A percentile compares a stretch with the other conserved stretches of the same genome.
phyloP scores from a whole-genome alignment of 2,329 filamentous ascomycete genomes.

The Alternaria alternata region DNA sequence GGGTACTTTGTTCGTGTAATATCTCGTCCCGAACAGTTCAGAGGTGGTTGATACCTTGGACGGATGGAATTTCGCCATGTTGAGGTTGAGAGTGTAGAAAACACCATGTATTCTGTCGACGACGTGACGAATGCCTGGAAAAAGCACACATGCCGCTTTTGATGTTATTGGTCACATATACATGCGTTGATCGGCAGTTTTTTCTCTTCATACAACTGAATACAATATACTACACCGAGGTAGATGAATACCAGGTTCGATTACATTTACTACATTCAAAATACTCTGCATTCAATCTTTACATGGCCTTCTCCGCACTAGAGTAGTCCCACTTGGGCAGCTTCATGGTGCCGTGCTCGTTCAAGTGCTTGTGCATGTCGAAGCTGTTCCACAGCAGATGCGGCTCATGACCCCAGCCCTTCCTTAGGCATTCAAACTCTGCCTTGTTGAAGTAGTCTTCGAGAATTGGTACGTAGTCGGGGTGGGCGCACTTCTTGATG shows the following conservation, averaged over 20 bases:
- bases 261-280: slow-evolving; percentile 1
- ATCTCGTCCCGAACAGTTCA: background rate
- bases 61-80: background rate
- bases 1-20: background rate
- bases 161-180: background rate
- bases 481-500: slow-evolving; percentile 86
- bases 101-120: background rate
- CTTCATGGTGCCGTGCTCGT: slow-evolving; percentile 90
- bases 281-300: background rate
- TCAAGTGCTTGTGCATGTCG: slow-evolving; percentile 85
- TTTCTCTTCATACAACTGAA: background rate
- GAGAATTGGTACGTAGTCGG: slow-evolving; percentile 83
- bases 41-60: background rate
- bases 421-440: slow-evolving; percentile 83
- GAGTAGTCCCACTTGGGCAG: slow-evolving; percentile 67
- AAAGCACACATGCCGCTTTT: background rate
- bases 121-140: background rate
- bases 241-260: background rate
- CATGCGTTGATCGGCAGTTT: background rate
- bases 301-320: slow-evolving; percentile 16
- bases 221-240: background rate
- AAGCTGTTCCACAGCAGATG: slow-evolving; percentile 87
- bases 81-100: slow-evolving; percentile 1
- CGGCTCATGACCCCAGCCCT: slow-evolving; percentile 90
- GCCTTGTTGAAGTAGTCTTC: slow-evolving; percentile 84